Evolutionary conservation across 768 basidiomycete genomes (phyloP), one percentile per base, ranked within the genome.

Genomic region (Termitomyces sp.): DNA sequence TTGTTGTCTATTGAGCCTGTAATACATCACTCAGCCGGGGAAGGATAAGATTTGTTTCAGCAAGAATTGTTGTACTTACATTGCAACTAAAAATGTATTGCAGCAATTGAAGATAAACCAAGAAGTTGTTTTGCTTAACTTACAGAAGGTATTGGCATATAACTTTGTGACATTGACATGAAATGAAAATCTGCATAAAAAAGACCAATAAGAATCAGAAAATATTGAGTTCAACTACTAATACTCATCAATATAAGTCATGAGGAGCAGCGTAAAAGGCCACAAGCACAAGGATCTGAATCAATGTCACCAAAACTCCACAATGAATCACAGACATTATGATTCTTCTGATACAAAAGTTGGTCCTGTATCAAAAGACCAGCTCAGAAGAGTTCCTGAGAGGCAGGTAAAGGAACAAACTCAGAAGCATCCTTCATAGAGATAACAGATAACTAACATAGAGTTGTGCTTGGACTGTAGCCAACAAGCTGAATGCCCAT

Each of bases 111-210:
- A 28, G 24, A n/a, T 54, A 54, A 6, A 83, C 12, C n/a, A 49
- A 20, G 3, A 47, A 8, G 5, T 26, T 35, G 6, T 26, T 20
- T 46, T 16, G 2, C 12, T 4, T 6, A 12, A 72, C 78, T 71
- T 52, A 79, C 78, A 79, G 66, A 79, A 79, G 0, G 77, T 78
- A 60, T 77, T 79, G 28, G 75, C 78, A 60, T 79, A 80, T 12
- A 80, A 67, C 49, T 76, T 77, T 3, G 78, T 79, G 16, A 79
- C 75, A 56, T 78, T 78, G 57, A 79, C 68, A 56, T 80, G 78
- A 59, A 80, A 73, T 3, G 78, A 74, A 47, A 80, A 65, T 77
- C 78, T 80, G 35, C 4, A 10, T 6, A 48, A 20, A 43, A 4
- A 6, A 18, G n/a, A n/a, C n/a, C 38, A 40, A 40, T 18, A 7